Percentiles rank a stretch among this genome's conserved stretches.
Conservation (phyloP, 768 basidiomycete genomes). For the Pulveroboletus sp. region DNA sequence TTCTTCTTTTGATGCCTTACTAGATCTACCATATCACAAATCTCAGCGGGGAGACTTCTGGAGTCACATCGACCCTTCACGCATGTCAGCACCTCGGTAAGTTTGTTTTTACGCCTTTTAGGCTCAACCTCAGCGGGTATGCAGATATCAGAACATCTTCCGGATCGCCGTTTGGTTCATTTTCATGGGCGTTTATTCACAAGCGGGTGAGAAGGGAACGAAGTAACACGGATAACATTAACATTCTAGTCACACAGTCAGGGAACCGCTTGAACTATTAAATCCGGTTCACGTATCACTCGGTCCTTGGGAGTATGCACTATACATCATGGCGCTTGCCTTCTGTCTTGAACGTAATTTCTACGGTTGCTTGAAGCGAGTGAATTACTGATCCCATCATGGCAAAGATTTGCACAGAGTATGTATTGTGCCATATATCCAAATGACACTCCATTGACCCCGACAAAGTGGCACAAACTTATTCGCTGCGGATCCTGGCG, state of each 20-base stretch:
- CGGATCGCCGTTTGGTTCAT: conserved; percentile 73
- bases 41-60: conserved; percentile 51
- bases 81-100: conserved; percentile 76
- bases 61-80: conserved; percentile 69
- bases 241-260: conserved; percentile 40
- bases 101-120: not conserved
- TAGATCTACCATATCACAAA: conserved; percentile 68
- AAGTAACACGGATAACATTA: not conserved
- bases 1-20: conserved; percentile 5
- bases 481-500: conserved; percentile 73
- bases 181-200: conserved; percentile 76
- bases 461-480: conserved; percentile 60
- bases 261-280: conserved; percentile 70
- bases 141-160: conserved; percentile 81
- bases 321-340: conserved; percentile 75
- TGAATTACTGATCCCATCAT: conserved; percentile 37
- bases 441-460: not conserved
- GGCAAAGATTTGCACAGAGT: conserved; percentile 24
- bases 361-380: not conserved
- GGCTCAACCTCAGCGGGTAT: not conserved
- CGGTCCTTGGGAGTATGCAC: conserved; percentile 73
- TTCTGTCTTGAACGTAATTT: conserved; percentile 73
- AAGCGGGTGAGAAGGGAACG: conserved; percentile 55
- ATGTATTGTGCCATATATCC: not conserved
- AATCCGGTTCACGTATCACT: conserved; percentile 49